Percentiles rank a stretch among this genome's conserved stretches.
Conservation (phyloP, 345 rosid species). For the Garcia nutans region DNA sequence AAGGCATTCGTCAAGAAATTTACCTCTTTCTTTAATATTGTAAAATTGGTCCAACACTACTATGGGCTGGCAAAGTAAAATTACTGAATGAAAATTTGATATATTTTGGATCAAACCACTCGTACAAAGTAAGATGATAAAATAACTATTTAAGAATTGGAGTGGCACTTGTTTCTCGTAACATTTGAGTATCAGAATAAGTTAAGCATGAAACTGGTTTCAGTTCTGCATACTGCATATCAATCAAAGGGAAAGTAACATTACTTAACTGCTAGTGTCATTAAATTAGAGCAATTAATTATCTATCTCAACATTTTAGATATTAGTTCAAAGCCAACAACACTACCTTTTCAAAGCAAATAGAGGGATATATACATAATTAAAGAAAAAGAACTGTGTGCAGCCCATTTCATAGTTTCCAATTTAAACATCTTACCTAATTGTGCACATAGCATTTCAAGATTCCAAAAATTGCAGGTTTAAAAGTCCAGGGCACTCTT, state of each 20-base stretch:
- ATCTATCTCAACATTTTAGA: background rate
- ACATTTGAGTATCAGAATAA: slow-evolving; percentile 60
- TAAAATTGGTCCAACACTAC: background rate
- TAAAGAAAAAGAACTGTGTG: background rate
- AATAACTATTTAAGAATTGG: slow-evolving; percentile 85
- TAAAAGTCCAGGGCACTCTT: too few relatives aligned
- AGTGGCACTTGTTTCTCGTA: slow-evolving; percentile 75
- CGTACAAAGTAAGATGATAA: background rate
- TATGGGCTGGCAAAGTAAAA: background rate
- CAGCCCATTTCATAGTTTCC: background rate
- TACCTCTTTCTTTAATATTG: background rate
- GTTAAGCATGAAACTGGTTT: slow-evolving; percentile 94
- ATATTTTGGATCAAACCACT: background rate
- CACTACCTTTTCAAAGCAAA: background rate
- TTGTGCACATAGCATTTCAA: too few relatives aligned
- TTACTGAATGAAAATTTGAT: background rate
- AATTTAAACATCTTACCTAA: background rate
- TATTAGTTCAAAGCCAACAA: background rate
- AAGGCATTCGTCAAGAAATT: too few relatives aligned
- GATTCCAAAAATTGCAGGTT: too few relatives aligned
- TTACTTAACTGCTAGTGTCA: background rate
- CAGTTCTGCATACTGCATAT: slow-evolving; percentile 86
- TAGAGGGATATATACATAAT: background rate
- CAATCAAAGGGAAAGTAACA: slow-evolving; percentile 16
- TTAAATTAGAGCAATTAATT: background rate